phyloP scores from a whole-genome alignment of 345 rosid genomes.

The Alliaria petiolata region DNA sequence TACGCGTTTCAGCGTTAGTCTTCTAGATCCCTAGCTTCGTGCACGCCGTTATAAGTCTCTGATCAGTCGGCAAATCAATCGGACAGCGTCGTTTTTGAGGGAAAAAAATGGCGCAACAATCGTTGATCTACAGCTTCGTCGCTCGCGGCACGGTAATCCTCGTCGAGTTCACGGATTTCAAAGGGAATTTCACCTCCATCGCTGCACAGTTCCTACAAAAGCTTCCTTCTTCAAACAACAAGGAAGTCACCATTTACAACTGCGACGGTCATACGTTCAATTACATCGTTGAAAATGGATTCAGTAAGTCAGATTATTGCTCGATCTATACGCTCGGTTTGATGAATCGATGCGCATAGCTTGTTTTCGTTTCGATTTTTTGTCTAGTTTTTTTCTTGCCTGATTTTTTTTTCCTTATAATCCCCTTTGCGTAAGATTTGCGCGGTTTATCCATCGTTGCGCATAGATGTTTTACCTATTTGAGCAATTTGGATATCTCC shows the following conservation, averaged over 20 bases:
- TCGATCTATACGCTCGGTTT: slow-evolving; percentile 1
- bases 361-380: neutral
- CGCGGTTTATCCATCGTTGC: neutral
- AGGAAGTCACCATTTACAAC: slow-evolving; percentile 72
- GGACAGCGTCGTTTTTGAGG: neutral
- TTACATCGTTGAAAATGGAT: slow-evolving; percentile 76
- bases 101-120: slow-evolving; percentile 57
- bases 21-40: slow-evolving; percentile 23
- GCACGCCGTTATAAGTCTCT: slow-evolving; percentile 13
- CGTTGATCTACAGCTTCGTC: slow-evolving; percentile 73
- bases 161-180: slow-evolving; percentile 68
- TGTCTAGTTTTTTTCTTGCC: neutral
- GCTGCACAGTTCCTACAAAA: slow-evolving; percentile 74
- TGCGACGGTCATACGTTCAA: slow-evolving; percentile 84
- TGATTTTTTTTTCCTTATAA: neutral
- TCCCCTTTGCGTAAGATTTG: neutral
- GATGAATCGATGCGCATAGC: neutral
- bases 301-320: slow-evolving; percentile 41
- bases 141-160: slow-evolving; percentile 70
- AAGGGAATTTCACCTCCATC: slow-evolving; percentile 71
- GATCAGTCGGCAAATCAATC: slow-evolving; percentile 1
- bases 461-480: neutral
- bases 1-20: slow-evolving; percentile 34
- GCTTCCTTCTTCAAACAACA: slow-evolving; percentile 67
- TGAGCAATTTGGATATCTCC: neutral